These are phyloP conservation scores for Porphyridium purpureum DNA, from an alignment of 23 red algal species.

Conservation along the genomic window DNA sequence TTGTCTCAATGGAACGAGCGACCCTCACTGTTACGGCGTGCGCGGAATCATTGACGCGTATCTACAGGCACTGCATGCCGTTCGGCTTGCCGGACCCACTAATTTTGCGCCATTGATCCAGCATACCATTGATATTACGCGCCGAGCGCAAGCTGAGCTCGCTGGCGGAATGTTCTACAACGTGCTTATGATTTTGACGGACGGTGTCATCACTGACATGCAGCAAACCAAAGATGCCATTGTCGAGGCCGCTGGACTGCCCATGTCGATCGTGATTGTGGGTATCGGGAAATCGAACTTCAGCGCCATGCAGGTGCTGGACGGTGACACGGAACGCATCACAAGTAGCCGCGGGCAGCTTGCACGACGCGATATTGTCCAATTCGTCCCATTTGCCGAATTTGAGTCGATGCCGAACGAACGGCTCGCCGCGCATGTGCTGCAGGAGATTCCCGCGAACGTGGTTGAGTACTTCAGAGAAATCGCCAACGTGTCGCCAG, in stretches of 20 bases:
- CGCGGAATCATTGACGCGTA: constrained; percentile 19
- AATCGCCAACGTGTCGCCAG: no score
- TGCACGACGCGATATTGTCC: constrained; percentile 41
- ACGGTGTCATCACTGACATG: constrained; percentile 60
- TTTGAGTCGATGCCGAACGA: constrained; percentile 3
- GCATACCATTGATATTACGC: constrained; percentile 1
- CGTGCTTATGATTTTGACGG: constrained; percentile 56
- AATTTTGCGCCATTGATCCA: constrained; percentile 4
- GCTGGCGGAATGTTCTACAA: background rate
- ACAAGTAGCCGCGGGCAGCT: constrained; percentile 10
- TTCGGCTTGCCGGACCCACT: constrained; percentile 3
- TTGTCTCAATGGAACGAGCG: constrained; percentile 7
- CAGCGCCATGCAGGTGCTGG: constrained; percentile 26
- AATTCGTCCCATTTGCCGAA: constrained; percentile 39
- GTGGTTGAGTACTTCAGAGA: constrained; percentile 43
- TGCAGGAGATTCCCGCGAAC: constrained; percentile 27
- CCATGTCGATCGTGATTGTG: constrained; percentile 56
- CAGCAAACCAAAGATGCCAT: constrained; percentile 28
- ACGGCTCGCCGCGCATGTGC: constrained; percentile 21
- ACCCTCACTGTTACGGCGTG: constrained; percentile 17
- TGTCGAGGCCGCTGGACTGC: constrained; percentile 20
- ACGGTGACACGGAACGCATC: constrained; percentile 20
- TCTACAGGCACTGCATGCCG: background rate
- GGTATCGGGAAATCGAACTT: constrained; percentile 63
- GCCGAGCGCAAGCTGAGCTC: background rate